Evolutionary conservation across 306 rosid genomes (phyloP).

Genomic region (Trichosanthes cucumerina): DNA sequence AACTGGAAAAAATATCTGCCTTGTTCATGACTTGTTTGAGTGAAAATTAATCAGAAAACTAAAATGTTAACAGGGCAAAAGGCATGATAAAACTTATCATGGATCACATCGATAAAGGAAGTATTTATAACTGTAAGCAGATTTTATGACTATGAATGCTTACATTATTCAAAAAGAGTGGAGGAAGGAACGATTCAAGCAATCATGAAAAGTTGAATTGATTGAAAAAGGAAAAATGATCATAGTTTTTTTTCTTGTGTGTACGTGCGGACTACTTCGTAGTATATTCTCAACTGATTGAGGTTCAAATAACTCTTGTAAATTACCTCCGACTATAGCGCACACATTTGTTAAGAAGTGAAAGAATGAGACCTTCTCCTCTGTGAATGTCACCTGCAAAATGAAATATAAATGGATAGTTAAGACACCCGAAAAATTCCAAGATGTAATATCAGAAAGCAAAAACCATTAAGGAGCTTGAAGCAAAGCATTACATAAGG

Average conservation of each 20-base stretch:
- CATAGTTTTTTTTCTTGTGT: neutral
- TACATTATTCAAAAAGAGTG: neutral
- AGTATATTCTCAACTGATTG: neutral
- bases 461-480: neutral
- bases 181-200: neutral
- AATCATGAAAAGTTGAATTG: neutral
- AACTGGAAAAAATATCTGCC: neutral
- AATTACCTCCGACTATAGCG: slow-evolving; percentile 91
- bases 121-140: neutral
- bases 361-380: slow-evolving; percentile 72
- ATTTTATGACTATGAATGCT: neutral
- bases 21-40: neutral
- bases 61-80: neutral
- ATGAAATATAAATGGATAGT: slow-evolving; percentile 11
- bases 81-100: neutral
- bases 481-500: neutral
- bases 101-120: neutral
- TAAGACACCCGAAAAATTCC: neutral
- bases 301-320: neutral
- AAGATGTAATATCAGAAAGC: neutral
- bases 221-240: neutral
- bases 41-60: neutral
- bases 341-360: slow-evolving; percentile 95
- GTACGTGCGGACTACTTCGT: neutral
- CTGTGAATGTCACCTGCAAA: slow-evolving; percentile 73